Conservation (phyloP, 2,329 filamentous ascomycete species). For the Huntiella decipiens region DNA sequence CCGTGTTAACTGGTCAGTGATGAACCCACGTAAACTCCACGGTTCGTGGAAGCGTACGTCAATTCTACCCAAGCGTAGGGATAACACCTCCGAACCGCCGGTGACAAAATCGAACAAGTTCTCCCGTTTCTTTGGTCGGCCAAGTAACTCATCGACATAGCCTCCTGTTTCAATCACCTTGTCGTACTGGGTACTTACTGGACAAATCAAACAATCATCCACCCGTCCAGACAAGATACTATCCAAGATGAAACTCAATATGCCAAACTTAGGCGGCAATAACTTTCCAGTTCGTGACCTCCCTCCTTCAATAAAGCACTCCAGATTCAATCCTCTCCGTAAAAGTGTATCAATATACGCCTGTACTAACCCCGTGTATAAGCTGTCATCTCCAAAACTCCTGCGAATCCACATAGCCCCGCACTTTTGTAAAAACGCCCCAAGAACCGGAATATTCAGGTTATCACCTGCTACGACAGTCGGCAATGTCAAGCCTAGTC, state of each 20-base stretch:
- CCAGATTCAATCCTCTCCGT: conserved; percentile 80
- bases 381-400: conserved; percentile 75
- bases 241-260: conserved; percentile 78
- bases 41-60: conserved; percentile 94
- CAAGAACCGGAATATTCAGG: conserved; percentile 80
- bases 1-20: conserved; percentile 50
- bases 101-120: conserved; percentile 81
- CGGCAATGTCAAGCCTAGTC: conserved; percentile 70
- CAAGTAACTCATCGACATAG: conserved; percentile 84
- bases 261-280: conserved; percentile 85
- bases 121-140: conserved; percentile 88
- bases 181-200: conserved; percentile 94
- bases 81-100: conserved; percentile 66
- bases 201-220: conserved; percentile 80
- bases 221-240: conserved; percentile 76
- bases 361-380: conserved; percentile 88
- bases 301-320: conserved; percentile 95
- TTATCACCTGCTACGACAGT: conserved; percentile 93
- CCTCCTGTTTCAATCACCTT: conserved; percentile 97
- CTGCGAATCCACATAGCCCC: conserved; percentile 93
- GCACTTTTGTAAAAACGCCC: conserved; percentile 82
- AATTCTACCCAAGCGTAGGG: conserved; percentile 71
- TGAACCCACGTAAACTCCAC: conserved; percentile 73
- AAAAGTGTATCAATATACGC: conserved; percentile 86
- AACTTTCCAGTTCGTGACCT: conserved; percentile 86